Evolutionary conservation across 176 grass and related monocot genomes (phyloP).

Genomic region (Oryza officinalis): DNA sequence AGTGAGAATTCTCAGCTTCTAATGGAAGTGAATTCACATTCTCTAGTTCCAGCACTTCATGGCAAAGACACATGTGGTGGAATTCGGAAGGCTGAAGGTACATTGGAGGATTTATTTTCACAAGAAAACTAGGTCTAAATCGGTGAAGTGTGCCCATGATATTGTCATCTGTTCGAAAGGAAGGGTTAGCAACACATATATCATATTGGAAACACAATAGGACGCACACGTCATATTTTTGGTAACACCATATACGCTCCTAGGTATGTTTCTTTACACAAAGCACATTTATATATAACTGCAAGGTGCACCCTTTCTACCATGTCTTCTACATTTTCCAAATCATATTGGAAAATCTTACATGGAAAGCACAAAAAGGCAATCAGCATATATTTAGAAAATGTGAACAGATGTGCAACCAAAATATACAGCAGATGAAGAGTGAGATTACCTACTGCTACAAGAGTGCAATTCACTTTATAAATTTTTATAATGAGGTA

Average conservation of each 20-base stretch:
- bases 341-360: constrained; percentile 7
- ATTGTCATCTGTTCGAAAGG: constrained; percentile 77
- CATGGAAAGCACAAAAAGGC: background rate
- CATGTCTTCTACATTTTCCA: constrained; percentile 9
- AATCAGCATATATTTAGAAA: background rate
- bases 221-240: background rate
- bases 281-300: constrained; percentile 15
- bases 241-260: background rate
- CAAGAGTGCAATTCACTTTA: background rate
- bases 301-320: background rate
- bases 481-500: constrained; percentile 19
- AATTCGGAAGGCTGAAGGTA: constrained; percentile 70
- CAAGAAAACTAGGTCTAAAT: constrained; percentile 68
- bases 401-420: constrained; percentile 11
- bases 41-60: constrained; percentile 23
- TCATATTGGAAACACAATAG: no score
- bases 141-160: constrained; percentile 60
- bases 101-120: constrained; percentile 56
- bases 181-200: constrained; percentile 12
- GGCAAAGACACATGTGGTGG: constrained; percentile 52
- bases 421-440: background rate
- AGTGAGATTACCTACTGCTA: constrained; percentile 11
- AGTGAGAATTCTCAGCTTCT: constrained; percentile 48
- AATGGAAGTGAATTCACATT: constrained; percentile 44
- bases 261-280: constrained; percentile 5